Evolutionary conservation across 2,329 filamentous ascomycete genomes (phyloP), one percentile per base, ranked within the genome.

Genomic region (Ascochyta rabiei): DNA sequence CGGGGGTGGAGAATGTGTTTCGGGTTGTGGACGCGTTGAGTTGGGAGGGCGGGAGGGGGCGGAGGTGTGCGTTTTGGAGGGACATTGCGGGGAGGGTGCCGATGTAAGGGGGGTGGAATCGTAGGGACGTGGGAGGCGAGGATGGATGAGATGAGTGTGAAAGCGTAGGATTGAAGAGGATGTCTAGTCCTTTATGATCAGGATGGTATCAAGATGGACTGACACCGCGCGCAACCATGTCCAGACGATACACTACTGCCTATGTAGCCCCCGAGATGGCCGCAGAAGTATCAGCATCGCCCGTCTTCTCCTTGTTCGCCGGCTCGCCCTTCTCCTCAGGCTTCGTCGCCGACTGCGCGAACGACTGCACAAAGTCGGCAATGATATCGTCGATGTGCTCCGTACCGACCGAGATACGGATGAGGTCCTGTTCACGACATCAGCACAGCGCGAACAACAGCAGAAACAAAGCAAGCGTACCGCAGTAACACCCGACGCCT

Each of bases 331-430:
- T 64, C 56, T 70, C 66, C 4, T 68, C 66, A 7, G 75, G 78
- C 71, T 79, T 79, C 9, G 78, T 80, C 1, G 76, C 76, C 6
- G 78, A 71, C 23, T 84, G 82, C 71, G 86, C 83, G 77, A 97
- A 96, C 0, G 90, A 90, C 81, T 96, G 93, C 76, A 93, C 89
- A 73, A 98, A 97, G 77, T 98, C 93, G 66, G 87, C 89, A 71
- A 96, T 95, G 69, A 98, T 97, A 71, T 98, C 93, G 79, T 96
- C 93, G 73, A 98, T 96, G 75, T 97, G 92, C 80, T 98, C 93
- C 0, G 89, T 96, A 47, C 93, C 93, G 55, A 97, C 93, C 0
- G 93, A 97, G 70, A 98, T 95, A 60, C 93, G 90, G 76, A 98
- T 96, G 34, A 93, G 86, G 71, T 96, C 93, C 83, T 91, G 74